Percentiles rank a stretch among this genome's conserved stretches.
Evolutionary conservation across 1,284 basidiomycete genomes (phyloP).

Genomic region (Macrocystidia cucumis): DNA sequence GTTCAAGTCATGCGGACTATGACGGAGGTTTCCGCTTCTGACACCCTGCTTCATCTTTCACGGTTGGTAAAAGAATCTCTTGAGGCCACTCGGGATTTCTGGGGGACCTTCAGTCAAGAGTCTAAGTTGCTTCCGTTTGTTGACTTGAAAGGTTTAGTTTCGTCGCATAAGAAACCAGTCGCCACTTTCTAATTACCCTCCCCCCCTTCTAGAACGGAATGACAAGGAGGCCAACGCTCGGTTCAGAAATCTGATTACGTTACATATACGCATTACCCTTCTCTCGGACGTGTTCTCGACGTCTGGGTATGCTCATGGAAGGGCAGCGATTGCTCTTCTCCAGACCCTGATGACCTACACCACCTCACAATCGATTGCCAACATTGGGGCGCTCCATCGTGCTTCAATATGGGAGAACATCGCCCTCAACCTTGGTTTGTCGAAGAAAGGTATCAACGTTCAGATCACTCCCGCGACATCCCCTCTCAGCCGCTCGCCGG

Average conservation of each 20-base stretch:
- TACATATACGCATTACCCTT: slow-evolving; percentile 77
- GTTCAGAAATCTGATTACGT: slow-evolving; percentile 73
- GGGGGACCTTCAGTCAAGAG: slow-evolving; percentile 43
- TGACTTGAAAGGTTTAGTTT: slow-evolving; percentile 38
- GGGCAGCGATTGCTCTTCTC: slow-evolving; percentile 70
- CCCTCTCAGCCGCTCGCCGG: slow-evolving; percentile 37
- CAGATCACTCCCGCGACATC: slow-evolving; percentile 29
- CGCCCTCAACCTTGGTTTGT: slow-evolving; percentile 56
- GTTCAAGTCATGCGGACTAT: slow-evolving; percentile 86
- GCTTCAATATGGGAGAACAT: slow-evolving; percentile 84
- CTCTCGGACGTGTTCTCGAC: slow-evolving; percentile 87
- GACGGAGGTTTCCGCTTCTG: slow-evolving; percentile 78
- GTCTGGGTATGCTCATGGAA: slow-evolving; percentile 79
- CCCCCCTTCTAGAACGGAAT: slow-evolving; percentile 32
- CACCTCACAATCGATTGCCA: slow-evolving; percentile 58
- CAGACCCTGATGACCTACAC: slow-evolving; percentile 64
- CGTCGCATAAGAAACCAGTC: too few species aligned
- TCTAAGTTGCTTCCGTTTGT: slow-evolving; percentile 60
- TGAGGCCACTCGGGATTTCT: slow-evolving; percentile 65
- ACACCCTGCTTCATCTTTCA: slow-evolving; percentile 70
- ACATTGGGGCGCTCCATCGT: slow-evolving; percentile 83
- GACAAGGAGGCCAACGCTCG: slow-evolving; percentile 48
- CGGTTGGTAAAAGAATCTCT: slow-evolving; percentile 69
- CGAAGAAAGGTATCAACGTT: slow-evolving; percentile 43
- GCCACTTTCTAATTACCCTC: slow-evolving; percentile 7